Base-by-base conservation (phyloP, 306 rosid genomes). In the Begonia peltatifolia region DNA sequence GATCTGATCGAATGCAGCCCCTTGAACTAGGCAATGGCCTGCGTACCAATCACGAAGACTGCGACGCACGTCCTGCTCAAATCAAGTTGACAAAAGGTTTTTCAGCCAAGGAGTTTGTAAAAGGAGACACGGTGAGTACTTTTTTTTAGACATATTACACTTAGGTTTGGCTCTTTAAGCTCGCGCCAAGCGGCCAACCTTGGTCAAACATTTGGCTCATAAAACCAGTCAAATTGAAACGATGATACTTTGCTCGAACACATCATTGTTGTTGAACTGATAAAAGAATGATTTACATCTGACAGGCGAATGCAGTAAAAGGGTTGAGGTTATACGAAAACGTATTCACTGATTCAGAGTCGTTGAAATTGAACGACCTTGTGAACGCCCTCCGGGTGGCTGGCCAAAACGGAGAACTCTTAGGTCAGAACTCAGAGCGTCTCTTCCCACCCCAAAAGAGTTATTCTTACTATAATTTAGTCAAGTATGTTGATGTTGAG, bases 21-120 rank as follows among this genome's bases (percentile, higher is more conserved):
- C 74, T 46, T 52, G 41, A 61, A 47, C 69, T 61, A 62, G 75
- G 68, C 50, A 56, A 41, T 22, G 75, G 35, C n/a, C 64, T 92
- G 64, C 87, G 96, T 56, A 61, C 72, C 43, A 75, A 92, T 66
- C 99, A 92, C 67, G 88, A 74, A 46, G 93, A 81, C 41, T 92
- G 99, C 42, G 96, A 77, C 56, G 93, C 84, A 55, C 94, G 96
- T 61, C 53, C 70, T n/a, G 54, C 73, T 13, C 89, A 73, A 61
- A 75, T 92, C 64, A 87, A 83, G 65, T 72, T 86, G 72, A 92
- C 94, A 5, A 92, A 92, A 74, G 99, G 96, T 59, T 92, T 92
- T 75, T 61, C 92, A 25, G 96, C 99, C 50, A 92, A 87, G 71
- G 96, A 86, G 71, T 74, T 78, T 0, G 82, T 87, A 64, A 87